These are phyloP conservation scores for Lentinula guzmanii DNA, from an alignment of 768 basidiomycete species.

Conservation along the genomic window DNA sequence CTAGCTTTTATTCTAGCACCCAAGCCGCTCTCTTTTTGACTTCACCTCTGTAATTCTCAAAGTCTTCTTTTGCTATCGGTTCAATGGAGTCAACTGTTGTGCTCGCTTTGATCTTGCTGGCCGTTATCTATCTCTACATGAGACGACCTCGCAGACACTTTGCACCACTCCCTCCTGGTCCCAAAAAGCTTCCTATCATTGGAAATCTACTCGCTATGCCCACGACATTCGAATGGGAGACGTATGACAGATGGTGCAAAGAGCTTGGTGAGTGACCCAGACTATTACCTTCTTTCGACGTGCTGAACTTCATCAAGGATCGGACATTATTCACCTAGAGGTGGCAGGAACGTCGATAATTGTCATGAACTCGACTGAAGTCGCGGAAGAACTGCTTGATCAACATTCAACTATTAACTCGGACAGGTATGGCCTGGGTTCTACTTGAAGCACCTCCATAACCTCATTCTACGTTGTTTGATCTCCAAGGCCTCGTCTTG, in stretches of 20 bases:
- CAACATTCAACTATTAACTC: slow-evolving; percentile 29
- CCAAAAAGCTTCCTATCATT: slow-evolving; percentile 34
- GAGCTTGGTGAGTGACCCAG: slow-evolving; percentile 6
- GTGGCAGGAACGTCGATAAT: slow-evolving; percentile 19
- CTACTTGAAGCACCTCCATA: background rate
- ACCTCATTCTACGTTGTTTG: background rate
- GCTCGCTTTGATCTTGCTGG: background rate
- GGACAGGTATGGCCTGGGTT: slow-evolving; percentile 17
- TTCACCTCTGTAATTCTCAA: background rate
- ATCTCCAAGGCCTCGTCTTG: slow-evolving; percentile 7
- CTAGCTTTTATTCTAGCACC: background rate
- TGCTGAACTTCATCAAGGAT: slow-evolving; percentile 8
- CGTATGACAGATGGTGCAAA: slow-evolving; percentile 10
- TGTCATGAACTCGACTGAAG: slow-evolving; percentile 25
- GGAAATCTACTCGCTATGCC: slow-evolving; percentile 49
- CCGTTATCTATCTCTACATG: background rate
- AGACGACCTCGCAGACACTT: background rate
- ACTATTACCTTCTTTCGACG: too few relatives aligned
- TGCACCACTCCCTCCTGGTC: slow-evolving; percentile 36
- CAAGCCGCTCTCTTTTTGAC: background rate
- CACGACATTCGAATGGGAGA: slow-evolving; percentile 20
- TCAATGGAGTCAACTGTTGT: background rate
- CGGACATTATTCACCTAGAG: slow-evolving; percentile 21
- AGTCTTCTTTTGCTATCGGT: background rate
- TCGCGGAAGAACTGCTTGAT: slow-evolving; percentile 27